Evolutionary conservation across 306 rosid genomes (phyloP).

Genomic region (Calophaca sinica): DNA sequence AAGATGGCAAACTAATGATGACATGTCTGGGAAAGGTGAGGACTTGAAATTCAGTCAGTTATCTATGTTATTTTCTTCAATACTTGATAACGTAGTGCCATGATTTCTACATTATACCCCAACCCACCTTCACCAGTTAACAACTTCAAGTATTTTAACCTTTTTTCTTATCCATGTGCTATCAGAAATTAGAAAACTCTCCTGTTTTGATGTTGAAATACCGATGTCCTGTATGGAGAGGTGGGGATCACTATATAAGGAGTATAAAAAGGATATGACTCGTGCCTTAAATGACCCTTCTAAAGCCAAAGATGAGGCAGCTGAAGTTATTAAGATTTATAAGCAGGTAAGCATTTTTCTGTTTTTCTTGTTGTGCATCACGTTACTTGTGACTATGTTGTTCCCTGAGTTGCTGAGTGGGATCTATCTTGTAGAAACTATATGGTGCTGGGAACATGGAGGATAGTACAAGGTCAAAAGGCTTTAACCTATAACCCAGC

Average conservation of each 20-base stretch:
- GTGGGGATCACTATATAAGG: conserved; percentile 49
- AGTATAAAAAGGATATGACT: conserved; percentile 58
- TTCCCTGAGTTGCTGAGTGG: conserved; percentile 35
- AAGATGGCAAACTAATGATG: conserved; percentile 47
- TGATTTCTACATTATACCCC: too few relatives aligned
- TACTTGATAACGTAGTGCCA: too few relatives aligned
- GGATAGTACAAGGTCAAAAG: conserved; percentile 46
- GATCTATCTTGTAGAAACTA: conserved; percentile 48
- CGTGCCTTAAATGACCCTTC: conserved; percentile 15
- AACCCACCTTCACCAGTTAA: neutral
- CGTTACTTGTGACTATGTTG: too few relatives aligned
- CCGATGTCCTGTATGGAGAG: conserved; percentile 46
- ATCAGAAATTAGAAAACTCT: conserved; percentile 62
- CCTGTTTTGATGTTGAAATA: conserved; percentile 62
- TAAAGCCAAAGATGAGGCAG: conserved; percentile 46
- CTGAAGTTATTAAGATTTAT: conserved; percentile 54
- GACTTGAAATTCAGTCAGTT: too few relatives aligned
- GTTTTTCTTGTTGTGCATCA: too few relatives aligned
- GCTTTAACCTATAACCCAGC: conserved; percentile 38
- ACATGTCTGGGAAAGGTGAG: conserved; percentile 53
- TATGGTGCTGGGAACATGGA: conserved; percentile 59
- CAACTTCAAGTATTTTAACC: conserved; percentile 21
- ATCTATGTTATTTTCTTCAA: too few relatives aligned
- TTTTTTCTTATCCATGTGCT: conserved; percentile 35
- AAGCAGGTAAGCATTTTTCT: conserved; percentile 50